These are phyloP conservation scores for Chlorella vulgaris DNA, from an alignment of 139 green algal species.

Conservation along the genomic window DNA sequence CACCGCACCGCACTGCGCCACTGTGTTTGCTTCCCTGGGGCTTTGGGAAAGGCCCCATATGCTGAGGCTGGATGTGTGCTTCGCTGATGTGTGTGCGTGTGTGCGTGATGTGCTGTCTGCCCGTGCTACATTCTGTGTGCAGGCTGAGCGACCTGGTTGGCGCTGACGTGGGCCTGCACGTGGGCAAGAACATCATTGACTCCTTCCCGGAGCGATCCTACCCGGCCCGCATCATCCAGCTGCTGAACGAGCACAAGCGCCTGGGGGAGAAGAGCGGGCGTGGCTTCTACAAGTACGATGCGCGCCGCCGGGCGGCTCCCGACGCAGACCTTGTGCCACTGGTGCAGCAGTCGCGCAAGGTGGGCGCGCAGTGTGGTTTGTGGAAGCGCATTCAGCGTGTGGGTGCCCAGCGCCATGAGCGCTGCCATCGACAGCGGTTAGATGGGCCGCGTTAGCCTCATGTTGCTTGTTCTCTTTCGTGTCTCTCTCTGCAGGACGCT, in stretches of 20 bases:
- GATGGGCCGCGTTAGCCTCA: too few species aligned
- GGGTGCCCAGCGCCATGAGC: too few species aligned
- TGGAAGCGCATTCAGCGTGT: background rate
- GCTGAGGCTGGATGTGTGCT: too few species aligned
- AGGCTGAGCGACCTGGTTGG: slow-evolving; percentile 85
- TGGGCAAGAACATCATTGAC: slow-evolving; percentile 92
- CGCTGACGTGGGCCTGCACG: slow-evolving; percentile 90
- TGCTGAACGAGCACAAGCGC: slow-evolving; percentile 81
- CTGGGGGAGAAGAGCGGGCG: slow-evolving; percentile 93
- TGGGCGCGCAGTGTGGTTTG: background rate
- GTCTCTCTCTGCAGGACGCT: slow-evolving; percentile 25
- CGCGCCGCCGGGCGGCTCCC: slow-evolving; percentile 71
- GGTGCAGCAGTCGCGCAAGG: slow-evolving; percentile 56
- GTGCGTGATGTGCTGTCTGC: background rate
- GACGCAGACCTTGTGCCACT: slow-evolving; percentile 77
- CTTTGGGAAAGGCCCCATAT: too few species aligned
- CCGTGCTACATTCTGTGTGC: background rate
- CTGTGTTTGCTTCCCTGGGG: background rate
- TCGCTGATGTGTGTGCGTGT: too few species aligned
- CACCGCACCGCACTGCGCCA: too few species aligned
- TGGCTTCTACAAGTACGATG: slow-evolving; percentile 92
- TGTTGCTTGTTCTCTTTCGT: too few species aligned
- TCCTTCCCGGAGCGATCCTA: slow-evolving; percentile 90
- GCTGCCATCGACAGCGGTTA: too few species aligned
- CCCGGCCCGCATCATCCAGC: slow-evolving; percentile 73